These are phyloP conservation scores for Cajanus cajan DNA, from an alignment of 306 rosid species.

Conservation along the genomic window DNA sequence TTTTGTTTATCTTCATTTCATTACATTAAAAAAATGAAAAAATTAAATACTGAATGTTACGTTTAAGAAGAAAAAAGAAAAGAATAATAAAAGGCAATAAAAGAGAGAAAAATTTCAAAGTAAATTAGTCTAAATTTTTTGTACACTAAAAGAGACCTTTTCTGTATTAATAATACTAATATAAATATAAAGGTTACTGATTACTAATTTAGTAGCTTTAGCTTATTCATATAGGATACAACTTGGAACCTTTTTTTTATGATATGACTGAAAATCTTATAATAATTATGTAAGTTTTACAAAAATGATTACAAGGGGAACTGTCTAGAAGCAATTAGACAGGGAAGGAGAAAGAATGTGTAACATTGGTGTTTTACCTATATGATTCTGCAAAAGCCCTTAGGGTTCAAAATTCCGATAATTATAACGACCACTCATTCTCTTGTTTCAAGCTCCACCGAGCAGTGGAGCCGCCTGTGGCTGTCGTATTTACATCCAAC, in stretches of 20 bases:
- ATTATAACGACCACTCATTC: background rate
- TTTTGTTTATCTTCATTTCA: no score
- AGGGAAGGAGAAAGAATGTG: background rate
- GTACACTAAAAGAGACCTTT: no score
- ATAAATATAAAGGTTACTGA: no score
- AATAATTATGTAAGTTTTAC: background rate
- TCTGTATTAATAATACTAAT: no score
- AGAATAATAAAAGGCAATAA: no score
- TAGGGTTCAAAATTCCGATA: constrained; percentile 32
- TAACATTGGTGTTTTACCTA: constrained; percentile 17
- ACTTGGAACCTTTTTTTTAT: background rate
- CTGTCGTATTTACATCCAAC: constrained; percentile 66
- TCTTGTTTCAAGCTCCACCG: constrained; percentile 41
- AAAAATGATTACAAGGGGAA: background rate
- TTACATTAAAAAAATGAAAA: no score
- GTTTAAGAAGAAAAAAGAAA: no score
- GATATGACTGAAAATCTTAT: background rate
- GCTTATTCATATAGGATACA: background rate
- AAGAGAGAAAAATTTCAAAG: no score
- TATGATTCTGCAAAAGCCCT: constrained; percentile 32
- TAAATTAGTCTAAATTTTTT: no score
- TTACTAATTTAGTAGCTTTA: background rate
- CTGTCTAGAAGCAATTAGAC: background rate
- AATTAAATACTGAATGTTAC: no score
- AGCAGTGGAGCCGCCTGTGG: constrained; percentile 48